Evolutionary conservation across 208 protist species (phyloP).

Genomic region (Leishmania tarentolae): DNA sequence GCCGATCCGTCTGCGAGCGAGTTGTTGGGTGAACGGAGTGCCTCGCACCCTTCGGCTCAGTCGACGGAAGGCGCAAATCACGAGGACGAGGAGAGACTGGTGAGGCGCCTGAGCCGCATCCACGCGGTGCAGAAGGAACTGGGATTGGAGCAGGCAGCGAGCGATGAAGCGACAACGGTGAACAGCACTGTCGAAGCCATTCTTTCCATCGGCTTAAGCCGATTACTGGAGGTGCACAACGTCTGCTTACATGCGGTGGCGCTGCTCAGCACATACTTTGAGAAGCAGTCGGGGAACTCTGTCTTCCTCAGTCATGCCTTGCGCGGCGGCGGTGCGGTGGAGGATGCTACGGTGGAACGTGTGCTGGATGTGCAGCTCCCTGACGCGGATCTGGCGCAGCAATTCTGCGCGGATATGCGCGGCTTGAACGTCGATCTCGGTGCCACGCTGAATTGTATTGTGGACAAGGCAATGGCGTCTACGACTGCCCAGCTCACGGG

Average conservation of each 20-base stretch:
- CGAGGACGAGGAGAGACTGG: not conserved
- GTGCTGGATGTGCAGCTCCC: conserved; percentile 39
- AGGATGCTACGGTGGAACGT: conserved; percentile 35
- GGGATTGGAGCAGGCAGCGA: not conserved
- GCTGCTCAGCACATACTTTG: conserved; percentile 36
- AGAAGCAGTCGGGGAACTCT: conserved; percentile 32
- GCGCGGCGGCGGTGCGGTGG: conserved; percentile 30
- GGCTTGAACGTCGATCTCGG: not conserved
- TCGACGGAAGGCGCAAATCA: not conserved
- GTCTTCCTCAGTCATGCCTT: conserved; percentile 32
- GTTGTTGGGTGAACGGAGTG: not conserved
- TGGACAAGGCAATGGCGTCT: not conserved
- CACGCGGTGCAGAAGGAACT: conserved; percentile 6
- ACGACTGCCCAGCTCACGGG: not conserved
- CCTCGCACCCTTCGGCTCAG: not conserved
- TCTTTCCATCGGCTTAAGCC: conserved; percentile 19
- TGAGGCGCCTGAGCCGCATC: conserved; percentile 1
- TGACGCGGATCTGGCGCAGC: conserved; percentile 16
- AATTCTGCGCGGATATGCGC: not conserved
- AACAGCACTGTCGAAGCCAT: conserved; percentile 12
- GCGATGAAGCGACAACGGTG: not conserved
- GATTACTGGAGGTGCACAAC: conserved; percentile 35
- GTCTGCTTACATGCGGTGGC: conserved; percentile 34
- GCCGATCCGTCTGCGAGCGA: conserved; percentile 8
- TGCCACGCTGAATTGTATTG: not conserved